Evolutionary conservation across 225 moss, liverwort and hornwort species (phyloP).

Genomic region (Asterella californica): DNA sequence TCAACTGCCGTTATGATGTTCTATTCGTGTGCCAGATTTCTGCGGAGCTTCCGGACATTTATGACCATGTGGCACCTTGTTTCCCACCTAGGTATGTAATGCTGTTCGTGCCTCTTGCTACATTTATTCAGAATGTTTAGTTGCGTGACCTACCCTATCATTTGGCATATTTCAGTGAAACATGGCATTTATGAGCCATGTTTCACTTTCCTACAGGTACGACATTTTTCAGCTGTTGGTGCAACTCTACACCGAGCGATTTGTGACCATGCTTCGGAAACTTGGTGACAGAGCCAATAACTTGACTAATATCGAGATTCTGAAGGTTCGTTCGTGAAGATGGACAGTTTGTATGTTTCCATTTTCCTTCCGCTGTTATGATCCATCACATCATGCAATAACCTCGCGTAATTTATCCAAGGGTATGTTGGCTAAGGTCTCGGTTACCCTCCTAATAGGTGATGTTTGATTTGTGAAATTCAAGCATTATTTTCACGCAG

Average conservation of each 20-base stretch:
- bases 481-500: constrained; percentile 36
- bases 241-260: constrained; percentile 97
- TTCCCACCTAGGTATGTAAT: constrained; percentile 77
- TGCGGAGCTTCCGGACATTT: constrained; percentile 88
- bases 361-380: background rate
- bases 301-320: constrained; percentile 80
- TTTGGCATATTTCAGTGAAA: no score
- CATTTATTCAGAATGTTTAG: background rate
- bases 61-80: constrained; percentile 91
- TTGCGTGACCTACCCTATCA: background rate
- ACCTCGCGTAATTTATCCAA: background rate
- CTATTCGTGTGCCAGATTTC: constrained; percentile 57
- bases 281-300: constrained; percentile 93
- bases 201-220: constrained; percentile 53
- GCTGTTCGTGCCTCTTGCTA: background rate
- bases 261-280: constrained; percentile 95
- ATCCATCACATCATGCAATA: background rate
- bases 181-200: background rate
- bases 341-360: background rate
- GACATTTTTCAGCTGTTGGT: constrained; percentile 96
- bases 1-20: background rate
- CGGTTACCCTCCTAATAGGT: background rate
- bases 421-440: background rate
- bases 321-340: constrained; percentile 56
- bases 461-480: background rate